phyloP scores from a whole-genome alignment of 805 yeast genomes.

The Saccharomycopsis synnaedendra region DNA sequence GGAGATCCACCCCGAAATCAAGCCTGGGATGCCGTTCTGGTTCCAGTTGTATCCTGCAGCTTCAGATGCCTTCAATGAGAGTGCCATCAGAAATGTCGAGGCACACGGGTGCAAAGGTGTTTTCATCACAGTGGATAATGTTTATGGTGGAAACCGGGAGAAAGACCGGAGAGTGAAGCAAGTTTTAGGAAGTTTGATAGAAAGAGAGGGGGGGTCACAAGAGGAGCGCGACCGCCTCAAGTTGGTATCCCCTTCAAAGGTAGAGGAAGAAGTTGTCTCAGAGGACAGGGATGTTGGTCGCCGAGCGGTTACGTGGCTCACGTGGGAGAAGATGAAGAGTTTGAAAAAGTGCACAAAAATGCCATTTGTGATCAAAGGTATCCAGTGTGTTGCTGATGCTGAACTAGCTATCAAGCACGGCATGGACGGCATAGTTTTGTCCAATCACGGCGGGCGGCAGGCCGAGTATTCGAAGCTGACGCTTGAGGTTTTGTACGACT shows the following conservation, averaged over 20 bases:
- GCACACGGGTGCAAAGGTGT: constrained; percentile 65
- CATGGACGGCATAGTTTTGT: constrained; percentile 61
- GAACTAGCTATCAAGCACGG: constrained; percentile 64
- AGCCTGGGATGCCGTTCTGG: constrained; percentile 59
- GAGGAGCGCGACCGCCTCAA: constrained; percentile 21
- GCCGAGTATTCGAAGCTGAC: constrained; percentile 74
- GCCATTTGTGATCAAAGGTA: constrained; percentile 70
- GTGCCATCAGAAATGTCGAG: constrained; percentile 60
- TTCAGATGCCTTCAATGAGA: constrained; percentile 52
- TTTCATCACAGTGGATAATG: constrained; percentile 87
- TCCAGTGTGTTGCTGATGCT: constrained; percentile 73
- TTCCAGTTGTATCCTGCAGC: constrained; percentile 75
- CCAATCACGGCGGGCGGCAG: constrained; percentile 88
- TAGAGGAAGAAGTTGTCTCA: constrained; percentile 41
- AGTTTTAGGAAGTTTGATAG: neutral
- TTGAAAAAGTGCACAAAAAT: constrained; percentile 43
- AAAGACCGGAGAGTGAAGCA: constrained; percentile 43
- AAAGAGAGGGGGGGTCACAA: neutral
- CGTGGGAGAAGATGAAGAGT: constrained; percentile 53
- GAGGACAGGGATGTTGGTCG: constrained; percentile 54
- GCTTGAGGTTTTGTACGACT: constrained; percentile 60
- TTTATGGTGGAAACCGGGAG: constrained; percentile 82
- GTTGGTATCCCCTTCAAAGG: constrained; percentile 33
- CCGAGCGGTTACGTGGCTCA: constrained; percentile 60
- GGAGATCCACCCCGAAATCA: constrained; percentile 56